These are phyloP conservation scores for Microascus cirrosus DNA, from an alignment of 2,329 filamentous ascomycete species.

Conservation along the genomic window DNA sequence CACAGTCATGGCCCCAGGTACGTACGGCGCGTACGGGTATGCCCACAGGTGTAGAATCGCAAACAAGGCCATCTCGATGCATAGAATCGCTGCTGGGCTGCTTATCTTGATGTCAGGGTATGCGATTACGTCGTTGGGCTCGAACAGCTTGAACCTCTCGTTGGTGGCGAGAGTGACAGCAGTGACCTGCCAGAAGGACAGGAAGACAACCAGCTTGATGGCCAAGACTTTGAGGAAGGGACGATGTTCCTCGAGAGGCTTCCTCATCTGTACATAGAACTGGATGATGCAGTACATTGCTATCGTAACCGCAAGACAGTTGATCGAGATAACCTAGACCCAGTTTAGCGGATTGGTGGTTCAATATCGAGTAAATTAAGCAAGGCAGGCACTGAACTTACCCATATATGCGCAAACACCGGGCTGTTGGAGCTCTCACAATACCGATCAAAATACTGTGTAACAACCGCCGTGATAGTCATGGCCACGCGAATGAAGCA, in stretches of 20 bases:
- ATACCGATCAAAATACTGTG: constrained; percentile 58
- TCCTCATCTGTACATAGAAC: constrained; percentile 69
- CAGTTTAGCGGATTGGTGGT: constrained; percentile 4
- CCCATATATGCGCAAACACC: constrained; percentile 77
- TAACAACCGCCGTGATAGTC: constrained; percentile 66
- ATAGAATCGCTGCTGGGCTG: constrained; percentile 66
- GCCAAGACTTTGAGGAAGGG: constrained; percentile 74
- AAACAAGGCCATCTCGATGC: constrained; percentile 78
- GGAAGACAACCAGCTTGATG: constrained; percentile 85
- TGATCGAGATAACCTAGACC: constrained; percentile 50
- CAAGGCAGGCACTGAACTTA: constrained; percentile 22
- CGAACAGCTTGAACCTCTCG: constrained; percentile 46
- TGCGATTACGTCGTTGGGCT: constrained; percentile 47
- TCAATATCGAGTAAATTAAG: constrained; percentile 1
- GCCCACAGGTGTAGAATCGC: constrained; percentile 70
- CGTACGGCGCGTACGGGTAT: constrained; percentile 67
- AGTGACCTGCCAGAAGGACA: constrained; percentile 74
- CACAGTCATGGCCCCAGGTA: constrained; percentile 26
- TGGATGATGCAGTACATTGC: constrained; percentile 87
- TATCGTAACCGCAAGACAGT: constrained; percentile 61
- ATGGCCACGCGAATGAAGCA: constrained; percentile 71
- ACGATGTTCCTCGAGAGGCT: constrained; percentile 54
- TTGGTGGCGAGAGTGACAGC: constrained; percentile 41
- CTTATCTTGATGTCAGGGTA: constrained; percentile 70
- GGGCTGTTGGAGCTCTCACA: constrained; percentile 71